Evolutionary conservation across 768 basidiomycete species (phyloP), one percentile per base, ranked within the genome.

Genomic region (Russula brevipes): DNA sequence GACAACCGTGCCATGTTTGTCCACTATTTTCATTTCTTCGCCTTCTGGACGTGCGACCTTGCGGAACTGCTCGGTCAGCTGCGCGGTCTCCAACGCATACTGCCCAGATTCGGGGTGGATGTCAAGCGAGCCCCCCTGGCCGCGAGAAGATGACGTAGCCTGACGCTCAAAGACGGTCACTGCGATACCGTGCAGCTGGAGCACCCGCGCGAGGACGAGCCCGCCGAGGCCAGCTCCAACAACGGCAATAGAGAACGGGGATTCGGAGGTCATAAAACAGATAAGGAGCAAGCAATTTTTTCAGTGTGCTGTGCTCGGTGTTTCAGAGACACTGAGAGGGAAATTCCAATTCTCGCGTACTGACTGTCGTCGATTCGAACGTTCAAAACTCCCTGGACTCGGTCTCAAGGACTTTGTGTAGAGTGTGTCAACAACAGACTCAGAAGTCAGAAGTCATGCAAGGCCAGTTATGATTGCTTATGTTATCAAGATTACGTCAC

Each of bases 101-200:
- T 59, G 52, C 19, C 52, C 57, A 8, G 51, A 42, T 49, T 52
- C 49, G 19, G 60, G 45, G 54, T 64, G 54, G 72, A 82, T 82
- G n/a, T 87, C 85, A 74, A 72, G 79, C 63, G 85, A 86, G 56
- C 85, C 84, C 7, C 58, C 59, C 45, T 60, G 61, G 35, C 39
- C 55, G 12, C 66, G 57, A 53, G 56, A 56, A 17, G 59, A 49
- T 9, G 55, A 75, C 80, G 87, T 72, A 24, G 41, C 35, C 78
- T 87, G 66, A 81, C 83, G 35, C 77, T 87, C 70, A 81, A 82
- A 65, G 80, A 86, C 70, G 84, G 91, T 70, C 82, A 87, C 50
- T 78, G 78, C 9, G 82, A 87, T 65, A 84, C 93, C 62, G 72
- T 73, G 31, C 73, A 77, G 4, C 83, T 93, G 70, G 88, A 94